These are phyloP conservation scores for Leccinum incarnatum DNA, from an alignment of 768 basidiomycete genomes.

Conservation along the genomic window DNA sequence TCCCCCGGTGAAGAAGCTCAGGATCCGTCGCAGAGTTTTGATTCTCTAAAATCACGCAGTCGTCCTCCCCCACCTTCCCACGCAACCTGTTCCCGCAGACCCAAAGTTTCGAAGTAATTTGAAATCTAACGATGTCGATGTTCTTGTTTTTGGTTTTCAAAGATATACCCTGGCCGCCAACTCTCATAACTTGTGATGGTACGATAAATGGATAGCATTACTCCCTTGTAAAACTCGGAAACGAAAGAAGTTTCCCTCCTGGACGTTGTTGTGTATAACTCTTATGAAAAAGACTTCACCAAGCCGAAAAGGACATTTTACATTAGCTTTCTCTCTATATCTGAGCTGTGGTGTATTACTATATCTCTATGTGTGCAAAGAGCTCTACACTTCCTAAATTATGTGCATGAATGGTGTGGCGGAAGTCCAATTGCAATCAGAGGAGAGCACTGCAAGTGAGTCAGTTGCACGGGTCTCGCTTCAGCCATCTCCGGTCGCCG, in stretches of 20 bases:
- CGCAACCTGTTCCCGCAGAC: background rate
- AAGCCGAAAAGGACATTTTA: conserved; percentile 2
- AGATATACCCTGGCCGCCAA: conserved; percentile 7
- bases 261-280: conserved; percentile 12
- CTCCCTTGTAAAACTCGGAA: background rate
- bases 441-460: background rate
- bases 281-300: background rate
- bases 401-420: conserved; percentile 4
- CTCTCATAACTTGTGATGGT: conserved; percentile 9
- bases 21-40: conserved; percentile 30
- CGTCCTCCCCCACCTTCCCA: background rate
- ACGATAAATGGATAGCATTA: conserved; percentile 22
- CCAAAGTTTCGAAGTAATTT: background rate
- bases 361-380: background rate
- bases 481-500: background rate
- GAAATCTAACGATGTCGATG: conserved; percentile 2
- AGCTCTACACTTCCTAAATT: background rate
- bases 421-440: background rate
- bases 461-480: background rate
- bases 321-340: background rate
- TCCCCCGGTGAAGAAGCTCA: conserved; percentile 28
- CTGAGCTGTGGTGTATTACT: background rate
- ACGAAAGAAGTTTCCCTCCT: background rate
- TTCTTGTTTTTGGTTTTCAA: conserved; percentile 8
- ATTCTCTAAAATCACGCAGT: conserved; percentile 21